Evolutionary conservation across 768 basidiomycete species (phyloP).

Genomic region (Podaxis pistillaris): DNA sequence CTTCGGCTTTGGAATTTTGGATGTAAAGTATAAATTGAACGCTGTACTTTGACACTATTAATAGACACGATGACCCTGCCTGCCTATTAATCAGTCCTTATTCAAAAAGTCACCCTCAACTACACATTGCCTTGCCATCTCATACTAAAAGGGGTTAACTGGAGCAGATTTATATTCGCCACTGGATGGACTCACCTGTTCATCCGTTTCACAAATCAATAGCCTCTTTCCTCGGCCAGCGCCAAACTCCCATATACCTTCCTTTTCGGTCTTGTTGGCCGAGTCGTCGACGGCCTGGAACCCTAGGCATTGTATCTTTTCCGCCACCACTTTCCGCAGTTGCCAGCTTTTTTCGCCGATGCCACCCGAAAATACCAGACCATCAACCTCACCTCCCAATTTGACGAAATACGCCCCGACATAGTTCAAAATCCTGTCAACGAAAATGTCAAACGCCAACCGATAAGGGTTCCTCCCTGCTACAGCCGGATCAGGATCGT

Average conservation of each 20-base stretch:
- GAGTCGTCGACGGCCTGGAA: constrained; percentile 46
- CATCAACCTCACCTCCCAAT: constrained; percentile 67
- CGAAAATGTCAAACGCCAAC: constrained; percentile 77
- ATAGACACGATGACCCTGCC: constrained; percentile 2
- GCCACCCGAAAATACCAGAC: constrained; percentile 83
- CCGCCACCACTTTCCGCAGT: constrained; percentile 57
- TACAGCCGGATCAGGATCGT: constrained; percentile 20
- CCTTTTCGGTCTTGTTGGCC: constrained; percentile 42
- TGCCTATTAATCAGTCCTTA: background rate
- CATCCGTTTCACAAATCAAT: constrained; percentile 66
- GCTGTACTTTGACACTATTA: constrained; percentile 5
- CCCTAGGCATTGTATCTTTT: constrained; percentile 59
- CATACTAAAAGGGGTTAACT: constrained; percentile 13
- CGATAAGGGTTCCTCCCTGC: constrained; percentile 32
- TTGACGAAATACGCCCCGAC: constrained; percentile 77
- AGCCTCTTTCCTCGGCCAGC: constrained; percentile 34
- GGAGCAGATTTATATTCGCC: background rate
- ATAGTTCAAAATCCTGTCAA: constrained; percentile 73
- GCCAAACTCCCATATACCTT: constrained; percentile 45
- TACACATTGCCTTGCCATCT: constrained; percentile 41
- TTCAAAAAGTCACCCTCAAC: background rate
- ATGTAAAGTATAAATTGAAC: background rate
- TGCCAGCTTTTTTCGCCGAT: constrained; percentile 76
- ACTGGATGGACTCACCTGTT: constrained; percentile 42
- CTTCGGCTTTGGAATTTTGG: background rate